phyloP scores from a whole-genome alignment of 2,329 filamentous ascomycete genomes.

The Huntiella omanensis region DNA sequence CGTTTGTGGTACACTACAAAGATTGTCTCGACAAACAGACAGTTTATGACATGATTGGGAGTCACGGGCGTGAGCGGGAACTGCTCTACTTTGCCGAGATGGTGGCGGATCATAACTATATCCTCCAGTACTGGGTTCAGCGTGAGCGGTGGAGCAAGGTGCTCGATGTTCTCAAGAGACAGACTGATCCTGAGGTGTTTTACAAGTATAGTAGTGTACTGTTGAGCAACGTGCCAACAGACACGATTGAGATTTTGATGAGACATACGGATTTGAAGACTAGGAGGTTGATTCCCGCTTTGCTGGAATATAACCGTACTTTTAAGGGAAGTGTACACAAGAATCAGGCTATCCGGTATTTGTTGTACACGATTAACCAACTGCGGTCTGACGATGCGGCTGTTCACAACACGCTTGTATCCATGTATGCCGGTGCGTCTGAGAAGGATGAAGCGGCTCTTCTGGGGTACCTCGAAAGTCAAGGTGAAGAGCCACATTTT shows the following conservation, averaged over 20 bases:
- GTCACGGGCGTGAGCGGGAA: conserved; percentile 85
- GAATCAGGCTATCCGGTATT: conserved; percentile 86
- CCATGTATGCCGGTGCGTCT: conserved; percentile 77
- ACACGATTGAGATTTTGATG: conserved; percentile 90
- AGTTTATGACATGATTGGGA: conserved; percentile 88
- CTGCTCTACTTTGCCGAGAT: conserved; percentile 78
- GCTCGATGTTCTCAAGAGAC: conserved; percentile 73
- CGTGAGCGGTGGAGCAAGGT: conserved; percentile 81
- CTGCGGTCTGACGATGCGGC: conserved; percentile 63
- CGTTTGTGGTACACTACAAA: conserved; percentile 74
- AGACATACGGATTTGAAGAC: conserved; percentile 71
- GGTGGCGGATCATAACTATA: conserved; percentile 83
- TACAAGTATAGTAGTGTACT: conserved; percentile 95
- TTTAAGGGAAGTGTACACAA: conserved; percentile 47
- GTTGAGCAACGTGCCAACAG: conserved; percentile 70
- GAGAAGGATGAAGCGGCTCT: conserved; percentile 71
- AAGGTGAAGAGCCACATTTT: conserved; percentile 71
- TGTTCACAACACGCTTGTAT: conserved; percentile 91
- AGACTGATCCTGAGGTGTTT: conserved; percentile 82
- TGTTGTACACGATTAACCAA: conserved; percentile 83
- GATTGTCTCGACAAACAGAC: conserved; percentile 76
- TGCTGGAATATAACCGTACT: conserved; percentile 82
- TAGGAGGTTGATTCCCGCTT: conserved; percentile 74
- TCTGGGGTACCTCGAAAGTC: conserved; percentile 73
- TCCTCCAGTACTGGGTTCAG: conserved; percentile 93